Base-by-base conservation (phyloP, 345 rosid genomes). In the Diplotaxis tenuifolia region DNA sequence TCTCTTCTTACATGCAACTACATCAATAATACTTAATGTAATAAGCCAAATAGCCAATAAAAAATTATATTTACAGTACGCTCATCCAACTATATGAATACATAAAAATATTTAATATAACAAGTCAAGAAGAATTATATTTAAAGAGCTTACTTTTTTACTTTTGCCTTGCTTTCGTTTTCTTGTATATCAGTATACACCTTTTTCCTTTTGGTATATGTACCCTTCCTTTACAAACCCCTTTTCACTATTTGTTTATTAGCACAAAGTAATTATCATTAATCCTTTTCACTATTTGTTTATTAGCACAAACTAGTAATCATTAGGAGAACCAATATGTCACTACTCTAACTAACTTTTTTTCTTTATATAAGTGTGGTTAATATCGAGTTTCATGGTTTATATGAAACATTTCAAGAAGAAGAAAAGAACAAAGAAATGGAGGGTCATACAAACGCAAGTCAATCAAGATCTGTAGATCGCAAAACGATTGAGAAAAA, bases 401-500 rank as follows among this genome's bases (percentile, higher is more conserved):
- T 61, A 28, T 61, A 68, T 53, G 56, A 68, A 67, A 56, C 59
- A 65, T 29, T 18, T 14, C 5, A 38, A 27, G 27, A n/a, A 62
- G 4, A 12, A 28, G 28, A 32, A 27, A 32, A 32, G 10, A n/a
- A 67, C 23, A 42, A 54, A 77, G 1, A 57, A 3, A 58, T 77
- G 80, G 80, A 75, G 32, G 66, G 62, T 16, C 68, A 65, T 65
- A 49, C 68, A 59, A 71, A 50, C 16, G 65, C 68, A 38, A 68
- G 52, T 66, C 68, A 66, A 20, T 49, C 80, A 77, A 71, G 20
- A 77, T 72, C 76, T 40, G 1, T 18, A 42, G 80, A 71, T 66
- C 75, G 76, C 52, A 71, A 77, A 77, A 77, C 76, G 1, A 6
- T 59, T 28, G 80, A 77, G 65, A 77, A 29, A 36, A 77, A 77